Conservation (phyloP, 345 rosid species). For the Syzygium aqueum region DNA sequence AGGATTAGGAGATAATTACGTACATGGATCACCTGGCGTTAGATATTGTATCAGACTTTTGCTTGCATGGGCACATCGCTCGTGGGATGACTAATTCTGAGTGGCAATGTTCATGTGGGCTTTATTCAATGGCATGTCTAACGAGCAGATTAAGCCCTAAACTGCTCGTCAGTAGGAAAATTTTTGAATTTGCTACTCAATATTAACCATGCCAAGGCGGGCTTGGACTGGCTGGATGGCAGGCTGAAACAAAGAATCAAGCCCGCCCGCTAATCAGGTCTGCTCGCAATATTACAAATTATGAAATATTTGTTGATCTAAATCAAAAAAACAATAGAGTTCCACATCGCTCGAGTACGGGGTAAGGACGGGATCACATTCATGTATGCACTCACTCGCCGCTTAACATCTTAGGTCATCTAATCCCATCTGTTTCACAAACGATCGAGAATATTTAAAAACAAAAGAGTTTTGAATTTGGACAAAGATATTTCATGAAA, state of each 20-base stretch:
- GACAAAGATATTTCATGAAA: neutral
- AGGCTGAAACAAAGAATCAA: neutral
- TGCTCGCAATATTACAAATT: neutral
- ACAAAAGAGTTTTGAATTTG: neutral
- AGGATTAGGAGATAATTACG: neutral
- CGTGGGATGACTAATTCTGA: neutral
- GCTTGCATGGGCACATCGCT: neutral
- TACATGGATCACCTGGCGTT: neutral
- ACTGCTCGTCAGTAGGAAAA: neutral
- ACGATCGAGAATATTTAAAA: neutral
- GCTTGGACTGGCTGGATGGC: neutral
- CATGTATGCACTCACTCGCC: fast-evolving
- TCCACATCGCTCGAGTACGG: neutral
- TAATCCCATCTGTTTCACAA: neutral
- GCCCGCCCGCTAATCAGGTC: fast-evolving
- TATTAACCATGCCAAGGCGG: neutral
- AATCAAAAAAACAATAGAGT: neutral
- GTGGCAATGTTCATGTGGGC: neutral
- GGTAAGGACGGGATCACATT: neutral
- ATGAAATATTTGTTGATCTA: neutral
- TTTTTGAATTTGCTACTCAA: neutral
- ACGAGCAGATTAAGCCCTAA: neutral
- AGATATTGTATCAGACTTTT: neutral
- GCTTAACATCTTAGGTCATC: neutral
- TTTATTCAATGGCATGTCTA: neutral